These are phyloP conservation scores for Xylaria sp. DNA, from an alignment of 2,329 filamentous ascomycete species.

Conservation along the genomic window DNA sequence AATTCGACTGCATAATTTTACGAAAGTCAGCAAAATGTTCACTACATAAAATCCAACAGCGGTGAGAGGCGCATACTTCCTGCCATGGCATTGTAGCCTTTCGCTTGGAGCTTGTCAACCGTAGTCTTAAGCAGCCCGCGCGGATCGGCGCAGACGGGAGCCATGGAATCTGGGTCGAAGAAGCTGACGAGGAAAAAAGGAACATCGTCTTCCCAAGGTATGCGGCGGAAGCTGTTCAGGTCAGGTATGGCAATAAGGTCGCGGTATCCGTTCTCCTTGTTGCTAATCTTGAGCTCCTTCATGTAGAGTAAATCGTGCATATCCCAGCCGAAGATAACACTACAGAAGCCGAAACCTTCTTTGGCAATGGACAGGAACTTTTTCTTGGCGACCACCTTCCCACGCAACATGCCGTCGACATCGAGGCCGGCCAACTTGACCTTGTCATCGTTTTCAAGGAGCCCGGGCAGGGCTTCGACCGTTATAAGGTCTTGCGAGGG, in stretches of 20 bases:
- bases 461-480: constrained; percentile 65
- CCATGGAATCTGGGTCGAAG: constrained; percentile 71
- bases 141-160: constrained; percentile 75
- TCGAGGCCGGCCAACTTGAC: constrained; percentile 83
- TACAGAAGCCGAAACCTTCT: constrained; percentile 85
- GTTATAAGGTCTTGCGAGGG: constrained; percentile 56
- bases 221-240: constrained; percentile 74
- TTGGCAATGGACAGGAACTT: constrained; percentile 81
- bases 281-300: constrained; percentile 78
- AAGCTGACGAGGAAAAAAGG: constrained; percentile 82
- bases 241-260: constrained; percentile 80
- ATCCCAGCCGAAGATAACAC: constrained; percentile 86
- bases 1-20: constrained; percentile 70
- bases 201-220: constrained; percentile 81
- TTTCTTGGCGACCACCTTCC: constrained; percentile 83
- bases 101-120: constrained; percentile 67
- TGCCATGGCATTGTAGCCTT: constrained; percentile 77
- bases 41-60: neutral
- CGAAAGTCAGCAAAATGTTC: constrained; percentile 17
- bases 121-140: constrained; percentile 71
- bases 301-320: constrained; percentile 87
- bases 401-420: constrained; percentile 79
- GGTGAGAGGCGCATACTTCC: constrained; percentile 66
- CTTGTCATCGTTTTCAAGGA: constrained; percentile 72
- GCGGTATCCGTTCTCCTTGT: constrained; percentile 80